phyloP scores from a whole-genome alignment of 1,139 yeast genomes.

The Taphrina flavorubra region DNA sequence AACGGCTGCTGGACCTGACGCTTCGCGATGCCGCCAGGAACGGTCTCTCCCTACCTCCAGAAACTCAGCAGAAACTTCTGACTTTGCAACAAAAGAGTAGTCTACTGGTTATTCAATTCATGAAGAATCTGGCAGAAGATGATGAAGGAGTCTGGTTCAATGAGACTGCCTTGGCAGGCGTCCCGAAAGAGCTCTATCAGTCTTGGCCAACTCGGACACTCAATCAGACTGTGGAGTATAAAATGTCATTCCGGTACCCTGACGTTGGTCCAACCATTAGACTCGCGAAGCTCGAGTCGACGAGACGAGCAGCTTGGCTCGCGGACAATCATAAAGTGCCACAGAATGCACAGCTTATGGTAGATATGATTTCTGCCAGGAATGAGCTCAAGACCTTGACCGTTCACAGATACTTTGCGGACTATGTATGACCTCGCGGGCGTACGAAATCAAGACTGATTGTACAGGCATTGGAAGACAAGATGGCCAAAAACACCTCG shows the following conservation, averaged over 20 bases:
- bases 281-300: conserved; percentile 65
- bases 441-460: neutral
- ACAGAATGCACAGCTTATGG: conserved; percentile 66
- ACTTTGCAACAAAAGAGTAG: conserved; percentile 65
- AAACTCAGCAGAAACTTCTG: conserved; percentile 62
- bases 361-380: conserved; percentile 66
- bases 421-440: conserved; percentile 54
- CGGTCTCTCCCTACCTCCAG: conserved; percentile 68
- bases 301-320: conserved; percentile 68
- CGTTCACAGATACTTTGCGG: conserved; percentile 72
- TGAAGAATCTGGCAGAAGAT: conserved; percentile 74
- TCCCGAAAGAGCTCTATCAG: conserved; percentile 70
- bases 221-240: conserved; percentile 57
- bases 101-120: conserved; percentile 62
- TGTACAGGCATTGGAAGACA: conserved; percentile 62
- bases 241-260: conserved; percentile 81
- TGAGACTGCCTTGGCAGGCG: conserved; percentile 70
- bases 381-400: conserved; percentile 65
- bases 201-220: conserved; percentile 50
- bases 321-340: conserved; percentile 69
- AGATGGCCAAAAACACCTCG: conserved; percentile 75
- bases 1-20: conserved; percentile 63
- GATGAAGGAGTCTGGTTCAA: conserved; percentile 65
- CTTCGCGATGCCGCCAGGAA: conserved; percentile 65
- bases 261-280: conserved; percentile 77